phyloP scores from a whole-genome alignment of 768 basidiomycete genomes.

The Lactarius hengduanensis region DNA sequence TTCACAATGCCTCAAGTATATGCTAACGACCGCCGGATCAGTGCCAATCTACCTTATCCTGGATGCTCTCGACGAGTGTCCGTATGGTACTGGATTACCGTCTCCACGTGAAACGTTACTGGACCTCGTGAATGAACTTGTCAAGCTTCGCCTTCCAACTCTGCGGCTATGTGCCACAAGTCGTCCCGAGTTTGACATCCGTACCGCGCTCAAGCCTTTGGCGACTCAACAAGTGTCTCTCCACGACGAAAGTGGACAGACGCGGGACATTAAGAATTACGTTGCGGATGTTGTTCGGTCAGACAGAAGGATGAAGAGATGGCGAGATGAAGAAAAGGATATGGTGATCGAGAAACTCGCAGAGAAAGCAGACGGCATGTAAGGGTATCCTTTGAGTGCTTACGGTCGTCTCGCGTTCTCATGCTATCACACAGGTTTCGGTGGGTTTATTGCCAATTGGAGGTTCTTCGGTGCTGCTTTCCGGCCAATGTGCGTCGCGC shows the following conservation, averaged over 20 bases:
- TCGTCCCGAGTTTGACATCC: background rate
- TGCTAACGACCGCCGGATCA: background rate
- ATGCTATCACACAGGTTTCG: background rate
- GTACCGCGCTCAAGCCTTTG: background rate
- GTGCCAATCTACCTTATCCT: background rate
- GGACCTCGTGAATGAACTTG: background rate
- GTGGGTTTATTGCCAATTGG: conserved; percentile 11
- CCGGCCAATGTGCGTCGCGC: background rate
- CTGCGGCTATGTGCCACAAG: background rate
- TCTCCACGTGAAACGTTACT: background rate
- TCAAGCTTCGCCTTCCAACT: background rate
- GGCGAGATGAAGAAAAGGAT: background rate
- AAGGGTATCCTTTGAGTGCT: background rate
- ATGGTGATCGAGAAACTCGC: background rate
- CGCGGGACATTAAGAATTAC: background rate
- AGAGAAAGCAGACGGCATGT: background rate
- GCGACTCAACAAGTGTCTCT: background rate
- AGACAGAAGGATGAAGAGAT: background rate
- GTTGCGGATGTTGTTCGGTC: background rate
- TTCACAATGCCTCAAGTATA: background rate
- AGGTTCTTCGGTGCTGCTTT: conserved; percentile 1
- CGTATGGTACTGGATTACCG: background rate
- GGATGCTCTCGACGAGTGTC: conserved; percentile 9
- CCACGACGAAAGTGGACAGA: background rate
- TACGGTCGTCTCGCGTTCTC: background rate